Percentiles rank a stretch among this genome's conserved stretches.
phyloP scores from a whole-genome alignment of 2,329 filamentous ascomycete genomes.

The Nothophaeocryptopus gaeumannii region DNA sequence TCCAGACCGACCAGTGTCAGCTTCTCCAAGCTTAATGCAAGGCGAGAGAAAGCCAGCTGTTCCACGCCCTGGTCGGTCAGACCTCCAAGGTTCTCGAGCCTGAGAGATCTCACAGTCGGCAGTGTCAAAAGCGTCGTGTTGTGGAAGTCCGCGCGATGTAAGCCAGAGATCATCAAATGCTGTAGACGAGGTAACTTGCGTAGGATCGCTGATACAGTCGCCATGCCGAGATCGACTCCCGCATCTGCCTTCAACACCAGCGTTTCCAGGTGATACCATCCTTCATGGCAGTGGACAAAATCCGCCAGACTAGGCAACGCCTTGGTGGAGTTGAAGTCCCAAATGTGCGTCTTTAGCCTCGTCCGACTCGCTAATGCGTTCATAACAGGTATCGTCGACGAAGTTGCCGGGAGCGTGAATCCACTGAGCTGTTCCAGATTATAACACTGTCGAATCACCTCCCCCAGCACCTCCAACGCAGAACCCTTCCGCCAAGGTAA shows the following conservation, averaged over 20 bases:
- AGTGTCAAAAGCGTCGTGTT: slow-evolving; percentile 54
- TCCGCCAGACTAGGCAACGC: slow-evolving; percentile 47
- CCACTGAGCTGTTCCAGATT: slow-evolving; percentile 56
- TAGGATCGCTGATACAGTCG: slow-evolving; percentile 54
- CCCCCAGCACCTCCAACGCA: slow-evolving; percentile 53
- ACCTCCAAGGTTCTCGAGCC: slow-evolving; percentile 55
- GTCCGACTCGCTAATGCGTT: slow-evolving; percentile 55
- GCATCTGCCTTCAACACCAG: slow-evolving; percentile 50
- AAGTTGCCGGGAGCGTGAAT: slow-evolving; percentile 44
- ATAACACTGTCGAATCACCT: slow-evolving; percentile 58
- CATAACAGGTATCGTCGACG: slow-evolving; percentile 25
- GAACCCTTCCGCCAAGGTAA: slow-evolving; percentile 42
- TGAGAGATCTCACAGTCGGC: slow-evolving; percentile 51
- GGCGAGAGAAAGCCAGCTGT: slow-evolving; percentile 46
- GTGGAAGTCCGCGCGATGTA: slow-evolving; percentile 54
- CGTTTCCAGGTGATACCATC: slow-evolving; percentile 53
- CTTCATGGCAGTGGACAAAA: slow-evolving; percentile 54
- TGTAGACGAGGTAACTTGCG: slow-evolving; percentile 52
- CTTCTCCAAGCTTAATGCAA: slow-evolving; percentile 45
- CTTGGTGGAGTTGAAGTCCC: slow-evolving; percentile 45
- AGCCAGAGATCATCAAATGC: slow-evolving; percentile 54
- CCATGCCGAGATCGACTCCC: slow-evolving; percentile 49
- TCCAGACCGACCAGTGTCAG: slow-evolving; percentile 55
- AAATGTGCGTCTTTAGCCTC: slow-evolving; percentile 55
- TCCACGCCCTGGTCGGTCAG: slow-evolving; percentile 56